Base-by-base conservation (phyloP, 345 rosid genomes). In the Fremontodendron californicum region DNA sequence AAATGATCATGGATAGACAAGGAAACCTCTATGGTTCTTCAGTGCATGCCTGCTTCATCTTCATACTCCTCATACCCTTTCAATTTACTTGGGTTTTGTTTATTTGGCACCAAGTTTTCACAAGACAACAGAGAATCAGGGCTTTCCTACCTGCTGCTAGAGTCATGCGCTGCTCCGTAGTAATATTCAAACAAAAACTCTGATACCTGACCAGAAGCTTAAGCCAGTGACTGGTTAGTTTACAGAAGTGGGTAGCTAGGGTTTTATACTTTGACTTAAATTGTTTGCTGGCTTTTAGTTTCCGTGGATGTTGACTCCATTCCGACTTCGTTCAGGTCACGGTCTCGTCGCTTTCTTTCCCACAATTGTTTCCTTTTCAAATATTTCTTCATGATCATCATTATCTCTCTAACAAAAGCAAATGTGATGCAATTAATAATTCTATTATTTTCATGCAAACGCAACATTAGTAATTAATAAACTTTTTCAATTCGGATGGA, bases 241-340 rank as follows among this genome's bases (percentile, higher is more conserved):
- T 1, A 27, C 35, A 58, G 35, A 58, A 27, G 18, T 10, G 0
- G 16, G 16, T 25, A 65, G 73, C 77, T 80, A 84, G 88, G 85
- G 74, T 68, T 82, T 52, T 65, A 35, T 73, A 58, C 48, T 75
- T 63, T 69, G 77, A 68, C 76, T 69, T 70, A 19, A 77, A 4
- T 43, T 29, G 31, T 69, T 39, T 79, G 79, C 81, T 70, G 85
- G 74, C 78, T 79, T 78, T 77, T 78, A 55, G 75, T 71, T 48
- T 64, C 80, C 74, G 71, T 81, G 66, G 84, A 78, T 78, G 83
- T 85, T 77, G 87, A 85, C 83, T 46, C 58, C 37, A 58, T 75
- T 9, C 68, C 45, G 78, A 58, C 70, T 51, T 81, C 48, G 77
- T 76, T 66, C 74, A 21, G 21, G 74, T 54, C 77, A 75, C 76